Conservation (phyloP, 1,139 yeast species). For the Wickerhamomyces sp. region DNA sequence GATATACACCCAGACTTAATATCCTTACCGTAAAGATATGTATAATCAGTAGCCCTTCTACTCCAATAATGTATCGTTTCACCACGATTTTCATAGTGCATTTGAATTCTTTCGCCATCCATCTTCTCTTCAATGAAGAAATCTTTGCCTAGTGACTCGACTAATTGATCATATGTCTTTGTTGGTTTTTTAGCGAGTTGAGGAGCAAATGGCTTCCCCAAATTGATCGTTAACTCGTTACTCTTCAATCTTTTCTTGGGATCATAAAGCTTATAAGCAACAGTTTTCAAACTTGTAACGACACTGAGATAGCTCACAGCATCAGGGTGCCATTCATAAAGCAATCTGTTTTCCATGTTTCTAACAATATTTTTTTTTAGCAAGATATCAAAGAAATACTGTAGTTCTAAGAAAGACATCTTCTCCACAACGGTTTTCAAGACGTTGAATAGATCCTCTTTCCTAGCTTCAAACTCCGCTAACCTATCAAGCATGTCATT, state of each 20-base stretch:
- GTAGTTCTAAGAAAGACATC: slow-evolving; percentile 60
- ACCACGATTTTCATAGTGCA: slow-evolving; percentile 49
- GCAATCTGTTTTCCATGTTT: slow-evolving; percentile 56
- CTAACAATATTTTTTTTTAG: slow-evolving; percentile 51
- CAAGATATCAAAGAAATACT: slow-evolving; percentile 66
- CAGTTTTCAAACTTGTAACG: slow-evolving; percentile 60
- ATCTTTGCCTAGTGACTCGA: slow-evolving; percentile 39
- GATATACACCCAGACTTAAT: slow-evolving; percentile 55
- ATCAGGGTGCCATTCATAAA: slow-evolving; percentile 78
- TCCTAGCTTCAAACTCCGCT: slow-evolving; percentile 28
- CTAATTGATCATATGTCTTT: slow-evolving; percentile 44
- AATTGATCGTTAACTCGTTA: slow-evolving; percentile 42
- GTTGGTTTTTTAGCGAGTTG: slow-evolving; percentile 59
- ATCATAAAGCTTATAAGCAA: slow-evolving; percentile 57
- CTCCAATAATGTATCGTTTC: slow-evolving; percentile 50
- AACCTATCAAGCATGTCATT: slow-evolving; percentile 55
- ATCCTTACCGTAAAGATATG: slow-evolving; percentile 67
- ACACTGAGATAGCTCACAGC: slow-evolving; percentile 61
- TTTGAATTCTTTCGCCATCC: slow-evolving; percentile 86
- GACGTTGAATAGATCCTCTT: slow-evolving; percentile 30
- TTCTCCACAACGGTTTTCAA: slow-evolving; percentile 48
- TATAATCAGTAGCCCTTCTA: slow-evolving; percentile 69
- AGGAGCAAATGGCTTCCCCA: slow-evolving; percentile 61
- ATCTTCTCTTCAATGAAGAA: slow-evolving; percentile 85
- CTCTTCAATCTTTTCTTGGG: slow-evolving; percentile 39